Base-by-base conservation (phyloP, 2,329 filamentous ascomycete species). In the Alternaria arbusti region DNA sequence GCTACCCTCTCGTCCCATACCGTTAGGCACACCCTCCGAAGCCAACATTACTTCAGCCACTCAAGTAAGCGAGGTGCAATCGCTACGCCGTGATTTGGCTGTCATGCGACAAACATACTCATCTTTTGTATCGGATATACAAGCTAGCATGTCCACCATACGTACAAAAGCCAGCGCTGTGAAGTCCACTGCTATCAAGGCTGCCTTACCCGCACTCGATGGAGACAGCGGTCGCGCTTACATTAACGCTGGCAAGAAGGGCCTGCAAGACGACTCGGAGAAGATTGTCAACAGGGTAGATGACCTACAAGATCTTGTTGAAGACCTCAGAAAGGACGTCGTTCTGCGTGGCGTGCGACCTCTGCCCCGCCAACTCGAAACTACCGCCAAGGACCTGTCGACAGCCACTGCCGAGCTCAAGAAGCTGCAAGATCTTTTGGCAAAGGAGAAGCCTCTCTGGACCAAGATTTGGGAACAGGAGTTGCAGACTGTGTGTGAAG, bases 391-490 rank as follows among this genome's bases (percentile, higher is more conserved):
- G 81, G 95, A 98, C 72, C 94, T 99, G 66, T 89, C 90, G 52
- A 82, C 86, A 59, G 89, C 96, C 30, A 91, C 90, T 52, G 90
- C 93, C 75, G 94, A 97, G 75, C 88, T 99, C 66, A 96, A 93
- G 86, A 94, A 92, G 82, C 91, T 99, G 87, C 92, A 97, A 77
- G 94, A 97, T 15, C 97, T 92, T 83, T 88, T 99, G 82, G 90
- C 90, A 72, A 88, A 89, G 50, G 96, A 99, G 86, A 97, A 97
- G 80, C 96, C 96, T 0, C 86, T 97, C 61, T 99, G 96, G 95
- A 97, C 94, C 58, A 97, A 97, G 87, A 97, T 98, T 68, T 99
- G 96, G 96, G 95, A 98, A 86, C 94, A 96, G 82, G 94, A 98
- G 80, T 85, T 99, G 49, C 93, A 98, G 80, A 90, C 95, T 56